Conservation (phyloP, 441 rosid species). For the Gossypium lobatum region DNA sequence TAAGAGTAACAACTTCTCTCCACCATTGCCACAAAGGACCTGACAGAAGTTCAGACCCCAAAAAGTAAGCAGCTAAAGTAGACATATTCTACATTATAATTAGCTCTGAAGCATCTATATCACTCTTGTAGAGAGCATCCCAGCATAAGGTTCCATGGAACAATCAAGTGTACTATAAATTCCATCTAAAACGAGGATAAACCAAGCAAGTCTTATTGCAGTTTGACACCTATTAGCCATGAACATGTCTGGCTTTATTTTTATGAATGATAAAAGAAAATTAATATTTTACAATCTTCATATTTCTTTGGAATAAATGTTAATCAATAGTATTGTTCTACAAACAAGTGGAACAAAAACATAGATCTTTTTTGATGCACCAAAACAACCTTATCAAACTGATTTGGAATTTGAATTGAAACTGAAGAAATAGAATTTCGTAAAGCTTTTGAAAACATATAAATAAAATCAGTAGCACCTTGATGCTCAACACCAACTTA, state of each 20-base stretch:
- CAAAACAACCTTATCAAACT: no score
- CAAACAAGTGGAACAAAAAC: neutral
- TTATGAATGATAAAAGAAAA: neutral
- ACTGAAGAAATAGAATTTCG: neutral
- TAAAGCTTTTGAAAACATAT: neutral
- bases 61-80: conserved; percentile 14
- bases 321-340: neutral
- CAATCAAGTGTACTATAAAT: neutral
- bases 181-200: neutral
- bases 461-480: neutral
- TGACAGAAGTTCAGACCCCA: conserved; percentile 24
- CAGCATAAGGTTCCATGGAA: neutral
- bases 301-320: neutral
- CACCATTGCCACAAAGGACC: conserved; percentile 89
- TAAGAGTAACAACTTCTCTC: conserved; percentile 73
- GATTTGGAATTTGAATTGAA: no score
- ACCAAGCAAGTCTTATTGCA: neutral
- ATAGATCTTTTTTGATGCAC: neutral
- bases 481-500: neutral
- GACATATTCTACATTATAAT: neutral
- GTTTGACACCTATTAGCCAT: neutral
- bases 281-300: neutral
- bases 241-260: neutral
- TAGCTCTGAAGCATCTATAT: conserved; percentile 1
- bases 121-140: neutral